These are phyloP conservation scores for Solanum virginianum DNA, from an alignment of 257 asterid species.

Conservation along the genomic window DNA sequence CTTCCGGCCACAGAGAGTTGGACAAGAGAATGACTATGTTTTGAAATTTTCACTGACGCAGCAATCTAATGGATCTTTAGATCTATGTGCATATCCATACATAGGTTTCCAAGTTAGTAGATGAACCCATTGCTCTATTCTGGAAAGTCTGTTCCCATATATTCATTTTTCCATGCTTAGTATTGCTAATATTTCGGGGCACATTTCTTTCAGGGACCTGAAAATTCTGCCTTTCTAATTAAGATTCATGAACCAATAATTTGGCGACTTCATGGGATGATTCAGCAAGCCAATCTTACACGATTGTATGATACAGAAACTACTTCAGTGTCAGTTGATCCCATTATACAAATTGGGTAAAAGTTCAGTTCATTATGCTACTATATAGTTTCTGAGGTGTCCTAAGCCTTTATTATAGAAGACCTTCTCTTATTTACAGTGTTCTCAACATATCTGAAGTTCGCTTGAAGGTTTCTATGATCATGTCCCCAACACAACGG, in stretches of 20 bases:
- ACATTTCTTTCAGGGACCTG: constrained; percentile 63
- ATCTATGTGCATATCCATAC: constrained; percentile 81
- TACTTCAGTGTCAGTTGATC: constrained; percentile 96
- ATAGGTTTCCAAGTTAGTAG: constrained; percentile 84
- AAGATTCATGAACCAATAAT: constrained; percentile 94
- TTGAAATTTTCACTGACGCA: constrained; percentile 90
- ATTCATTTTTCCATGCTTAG: background rate
- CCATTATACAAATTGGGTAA: constrained; percentile 88
- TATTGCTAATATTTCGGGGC: background rate
- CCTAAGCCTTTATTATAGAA: background rate
- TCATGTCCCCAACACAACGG: constrained; percentile 98
- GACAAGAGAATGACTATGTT: constrained; percentile 70
- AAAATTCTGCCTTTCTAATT: constrained; percentile 78
- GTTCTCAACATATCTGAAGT: constrained; percentile 87
- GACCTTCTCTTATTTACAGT: constrained; percentile 39
- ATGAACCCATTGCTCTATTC: background rate
- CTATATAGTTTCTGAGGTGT: constrained; percentile 3
- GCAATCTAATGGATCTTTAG: constrained; percentile 89
- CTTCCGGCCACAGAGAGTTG: constrained; percentile 81
- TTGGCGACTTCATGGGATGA: constrained; percentile 93
- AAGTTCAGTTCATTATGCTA: background rate
- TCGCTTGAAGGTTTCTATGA: constrained; percentile 93
- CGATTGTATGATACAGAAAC: constrained; percentile 48
- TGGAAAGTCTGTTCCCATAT: background rate
- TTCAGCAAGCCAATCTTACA: constrained; percentile 65